Conservation (phyloP, 2,329 filamentous ascomycete species). For the Xylaria sp. region DNA sequence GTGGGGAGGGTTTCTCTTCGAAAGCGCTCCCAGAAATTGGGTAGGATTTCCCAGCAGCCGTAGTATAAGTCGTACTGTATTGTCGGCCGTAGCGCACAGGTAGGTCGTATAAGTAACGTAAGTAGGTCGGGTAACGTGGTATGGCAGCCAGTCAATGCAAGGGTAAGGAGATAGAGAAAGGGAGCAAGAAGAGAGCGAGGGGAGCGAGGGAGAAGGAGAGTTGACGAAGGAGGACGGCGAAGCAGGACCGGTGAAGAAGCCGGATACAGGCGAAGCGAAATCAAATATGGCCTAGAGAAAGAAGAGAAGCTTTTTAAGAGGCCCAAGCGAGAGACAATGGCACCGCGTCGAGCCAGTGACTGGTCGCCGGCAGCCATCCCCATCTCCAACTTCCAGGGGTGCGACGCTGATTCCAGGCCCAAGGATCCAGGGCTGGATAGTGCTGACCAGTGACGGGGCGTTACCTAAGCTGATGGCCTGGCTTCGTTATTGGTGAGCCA, state of each 20-base stretch:
- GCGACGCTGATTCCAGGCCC: conserved; percentile 22
- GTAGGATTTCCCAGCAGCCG: conserved; percentile 17
- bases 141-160: conserved; percentile 18
- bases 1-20: conserved; percentile 25
- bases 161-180: not conserved
- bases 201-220: not conserved
- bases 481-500: conserved; percentile 30
- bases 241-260: conserved; percentile 14
- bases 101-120: too few relatives aligned
- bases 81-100: too few relatives aligned
- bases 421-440: conserved; percentile 21
- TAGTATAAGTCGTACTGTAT: not conserved
- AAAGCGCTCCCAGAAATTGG: conserved; percentile 18
- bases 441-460: conserved; percentile 21
- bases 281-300: conserved; percentile 16
- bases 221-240: conserved; percentile 1
- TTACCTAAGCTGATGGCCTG: conserved; percentile 13
- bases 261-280: conserved; percentile 17
- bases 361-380: conserved; percentile 20
- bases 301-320: conserved; percentile 24
- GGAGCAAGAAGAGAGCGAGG: not conserved
- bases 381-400: too few relatives aligned
- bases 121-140: too few relatives aligned
- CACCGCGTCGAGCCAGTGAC: conserved; percentile 16
- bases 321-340: conserved; percentile 22